Percentiles rank a stretch among this genome's conserved stretches.
These are phyloP conservation scores for Plectosphaerella plurivora DNA, from an alignment of 2,329 filamentous ascomycete genomes.

Conservation along the genomic window DNA sequence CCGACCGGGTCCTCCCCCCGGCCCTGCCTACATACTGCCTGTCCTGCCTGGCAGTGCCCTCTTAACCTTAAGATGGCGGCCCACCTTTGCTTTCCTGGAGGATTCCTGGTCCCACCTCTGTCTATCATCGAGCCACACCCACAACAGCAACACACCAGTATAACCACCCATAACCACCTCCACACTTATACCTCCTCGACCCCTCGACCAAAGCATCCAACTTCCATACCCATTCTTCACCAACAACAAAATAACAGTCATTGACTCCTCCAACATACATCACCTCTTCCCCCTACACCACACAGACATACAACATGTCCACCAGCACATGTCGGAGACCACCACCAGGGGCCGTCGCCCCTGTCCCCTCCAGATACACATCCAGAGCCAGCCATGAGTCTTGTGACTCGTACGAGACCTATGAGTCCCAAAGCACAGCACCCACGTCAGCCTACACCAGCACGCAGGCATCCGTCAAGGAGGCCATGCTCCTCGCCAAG, in stretches of 20 bases:
- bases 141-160: neutral
- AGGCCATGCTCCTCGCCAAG: slow-evolving; percentile 7
- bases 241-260: too few species aligned
- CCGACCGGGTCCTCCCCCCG: too few species aligned
- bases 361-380: slow-evolving; percentile 10
- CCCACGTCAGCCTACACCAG: slow-evolving; percentile 40
- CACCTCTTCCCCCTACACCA: neutral
- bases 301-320: slow-evolving; percentile 22
- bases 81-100: neutral
- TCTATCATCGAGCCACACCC: neutral
- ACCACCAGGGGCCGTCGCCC: slow-evolving; percentile 24
- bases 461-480: slow-evolving; percentile 32
- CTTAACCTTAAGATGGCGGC: neutral
- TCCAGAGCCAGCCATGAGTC: slow-evolving; percentile 40
- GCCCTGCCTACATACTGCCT: too few species aligned
- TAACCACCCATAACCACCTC: neutral
- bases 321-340: slow-evolving; percentile 28
- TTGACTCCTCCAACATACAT: too few species aligned
- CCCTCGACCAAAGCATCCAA: neutral
- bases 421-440: slow-evolving; percentile 41
- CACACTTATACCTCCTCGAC: neutral
- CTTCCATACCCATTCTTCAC: neutral
- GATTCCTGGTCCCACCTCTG: neutral
- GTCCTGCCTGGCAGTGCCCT: neutral
- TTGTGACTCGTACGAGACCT: slow-evolving; percentile 34